Conservation (phyloP, 495 filamentous ascomycete genomes). For the Staphylotrichum longicolle region DNA sequence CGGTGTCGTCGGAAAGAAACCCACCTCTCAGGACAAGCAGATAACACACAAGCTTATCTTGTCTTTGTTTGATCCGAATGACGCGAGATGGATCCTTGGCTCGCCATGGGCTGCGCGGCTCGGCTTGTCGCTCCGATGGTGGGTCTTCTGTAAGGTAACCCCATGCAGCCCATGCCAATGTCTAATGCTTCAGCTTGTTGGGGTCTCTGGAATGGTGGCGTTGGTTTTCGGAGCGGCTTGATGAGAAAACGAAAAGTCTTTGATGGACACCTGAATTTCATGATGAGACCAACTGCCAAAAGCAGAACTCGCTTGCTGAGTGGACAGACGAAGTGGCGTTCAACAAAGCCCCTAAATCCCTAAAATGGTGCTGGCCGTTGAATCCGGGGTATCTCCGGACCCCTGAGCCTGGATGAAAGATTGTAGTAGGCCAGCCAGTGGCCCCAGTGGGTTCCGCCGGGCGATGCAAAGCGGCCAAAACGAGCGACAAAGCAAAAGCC, state of each 20-base stretch:
- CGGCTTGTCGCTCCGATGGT: slow-evolving; percentile 5
- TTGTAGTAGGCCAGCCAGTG: background rate
- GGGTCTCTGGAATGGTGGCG: background rate
- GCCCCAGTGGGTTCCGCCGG: background rate
- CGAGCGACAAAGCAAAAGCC: background rate
- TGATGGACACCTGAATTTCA: too few species aligned
- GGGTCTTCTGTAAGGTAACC: background rate
- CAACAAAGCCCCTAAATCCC: too few species aligned
- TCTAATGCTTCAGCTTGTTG: background rate
- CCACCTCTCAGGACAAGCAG: background rate
- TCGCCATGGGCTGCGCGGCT: background rate
- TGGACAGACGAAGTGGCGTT: background rate
- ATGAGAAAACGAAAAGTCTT: too few species aligned
- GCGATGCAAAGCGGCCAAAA: background rate
- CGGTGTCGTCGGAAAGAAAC: background rate
- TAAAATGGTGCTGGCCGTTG: background rate
- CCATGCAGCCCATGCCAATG: too few species aligned
- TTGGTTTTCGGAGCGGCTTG: background rate
- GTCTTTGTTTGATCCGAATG: slow-evolving; percentile 6
- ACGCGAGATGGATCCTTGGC: background rate
- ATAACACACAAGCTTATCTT: slow-evolving; percentile 1
- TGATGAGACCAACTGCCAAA: background rate
- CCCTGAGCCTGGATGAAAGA: background rate
- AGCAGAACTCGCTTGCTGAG: background rate
- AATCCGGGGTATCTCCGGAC: background rate